Base-by-base conservation (phyloP, 106 monocot genomes). In the Agapanthus africanus region DNA sequence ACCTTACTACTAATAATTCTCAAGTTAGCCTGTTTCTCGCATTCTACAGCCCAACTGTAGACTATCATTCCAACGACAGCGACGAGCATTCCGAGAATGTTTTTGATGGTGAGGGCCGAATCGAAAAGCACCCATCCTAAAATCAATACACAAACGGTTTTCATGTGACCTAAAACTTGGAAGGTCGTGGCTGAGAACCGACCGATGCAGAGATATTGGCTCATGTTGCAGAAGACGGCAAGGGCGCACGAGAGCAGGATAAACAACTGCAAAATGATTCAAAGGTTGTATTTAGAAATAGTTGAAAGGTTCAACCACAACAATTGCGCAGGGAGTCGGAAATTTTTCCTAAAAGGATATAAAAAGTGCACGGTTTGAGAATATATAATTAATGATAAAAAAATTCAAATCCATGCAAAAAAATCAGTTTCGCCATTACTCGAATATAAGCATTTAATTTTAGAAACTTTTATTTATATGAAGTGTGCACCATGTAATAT, bases 81-180 rank as follows among this genome's bases (percentile, higher is more conserved):
- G 28, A 80, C 66, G 11, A 80, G 6, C 80, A 80, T 84, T 25
- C 80, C 80, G 1, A 80, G 64, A 4, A 80, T 77, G 59, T 80
- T 80, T 72, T 85, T 85, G 52, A 82, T 7, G 11, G 85, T 85
- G 16, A 85, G 78, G 19, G 78, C 82, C 19, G 85, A 82, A 57
- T 77, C 84, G 35, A 84, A 84, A 18, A 84, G 31, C 9, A 84
- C 34, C 73, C 76, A 84, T 4, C 84, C 84, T 33, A 84, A 69
- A n/a, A 77, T 72, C 32, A 84, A 31, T 3, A 84, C 84, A 26
- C 63, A 68, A 11, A 84, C 70, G 0, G 84, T 84, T 54, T 84
- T 84, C 84, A 84, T 84, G 77, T 84, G 84, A 34, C 84, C 84
- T 26, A 84, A 60, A 4, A 84, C 84, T 70, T 84, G 84, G 74